A percentile compares a stretch with the other conserved stretches of the same genome.
Evolutionary conservation across 345 rosid genomes (phyloP).

Genomic region (Isatis tinctoria): DNA sequence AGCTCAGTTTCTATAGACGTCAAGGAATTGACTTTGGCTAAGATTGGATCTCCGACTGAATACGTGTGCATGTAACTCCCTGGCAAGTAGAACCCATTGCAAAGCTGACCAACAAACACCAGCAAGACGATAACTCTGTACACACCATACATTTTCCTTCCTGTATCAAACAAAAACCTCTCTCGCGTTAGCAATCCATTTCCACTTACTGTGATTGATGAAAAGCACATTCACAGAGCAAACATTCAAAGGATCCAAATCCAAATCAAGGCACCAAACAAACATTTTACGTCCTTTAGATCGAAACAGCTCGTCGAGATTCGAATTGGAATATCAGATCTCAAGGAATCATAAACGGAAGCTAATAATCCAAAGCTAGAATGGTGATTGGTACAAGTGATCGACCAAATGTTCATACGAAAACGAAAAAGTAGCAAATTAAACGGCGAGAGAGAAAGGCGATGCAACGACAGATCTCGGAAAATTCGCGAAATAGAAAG

Average conservation of each 20-base stretch:
- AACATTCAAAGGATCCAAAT: not conserved
- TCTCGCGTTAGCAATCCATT: not conserved
- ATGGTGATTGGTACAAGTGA: not conserved
- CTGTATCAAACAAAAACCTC: not conserved
- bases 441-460: not conserved
- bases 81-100: slow-evolving; percentile 76
- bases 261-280: not conserved
- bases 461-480: slow-evolving; percentile 15
- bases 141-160: slow-evolving; percentile 32
- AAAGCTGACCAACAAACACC: slow-evolving; percentile 38
- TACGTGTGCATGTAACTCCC: slow-evolving; percentile 89
- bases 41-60: slow-evolving; percentile 42
- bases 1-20: slow-evolving; percentile 92
- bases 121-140: slow-evolving; percentile 39
- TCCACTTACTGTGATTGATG: not conserved
- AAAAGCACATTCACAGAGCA: not conserved
- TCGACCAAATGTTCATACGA: not conserved
- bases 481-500: not conserved
- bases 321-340: slow-evolving; percentile 15
- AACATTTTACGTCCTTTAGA: not conserved
- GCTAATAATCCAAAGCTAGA: not conserved
- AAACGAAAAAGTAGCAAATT: not conserved
- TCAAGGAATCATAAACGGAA: slow-evolving; percentile 7
- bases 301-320: not conserved
- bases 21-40: slow-evolving; percentile 76